Base-by-base conservation (phyloP, 441 rosid species). In the Capsella rubella region DNA sequence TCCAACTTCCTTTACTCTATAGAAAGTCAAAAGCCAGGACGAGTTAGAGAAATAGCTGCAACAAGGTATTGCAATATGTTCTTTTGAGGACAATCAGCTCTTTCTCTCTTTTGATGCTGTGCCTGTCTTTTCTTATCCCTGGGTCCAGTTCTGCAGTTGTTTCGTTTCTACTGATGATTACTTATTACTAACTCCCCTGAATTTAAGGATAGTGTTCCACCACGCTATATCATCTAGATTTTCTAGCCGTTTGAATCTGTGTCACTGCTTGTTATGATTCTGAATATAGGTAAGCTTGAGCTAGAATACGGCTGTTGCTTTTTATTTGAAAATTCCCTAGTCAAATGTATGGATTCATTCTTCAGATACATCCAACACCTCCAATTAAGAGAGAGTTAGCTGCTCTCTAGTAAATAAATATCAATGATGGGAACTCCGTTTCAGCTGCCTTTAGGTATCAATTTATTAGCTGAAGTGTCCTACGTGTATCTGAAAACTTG, bases 1-100 rank as follows among this genome's bases (percentile, higher is more conserved):
- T 84, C 91, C 25, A 87, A 80, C 75, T 89, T 92, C 65, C 88
- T 90, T 66, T 90, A 65, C 83, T 88, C 94, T 4, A 53, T 88
- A 15, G 91, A 87, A 62, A 62, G 79, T 59, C 92, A 92, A 61
- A 94, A 84, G 74, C 89, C 91, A 53, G 70, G 14, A 52, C 27
- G 42, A 43, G 79, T 69, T 65, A 84, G 56, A 78, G 81, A 72
- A 66, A 83, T 85, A 86, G 58, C 79, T 51, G 60, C 81, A 39
- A 83, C 81, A 39, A 84, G 91, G 97, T 92, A 78, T 37, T 50
- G 32, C 40, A 4, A 9, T 50, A 53, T 25, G 14, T 15, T 49
- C 16, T 69, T 54, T 70, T 12, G 1, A 31, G 31, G 43, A 5
- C 43, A 29, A 13, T 16, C 55, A 40, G 43, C 50, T 59, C 29